phyloP scores from a whole-genome alignment of 768 basidiomycete species.

The Pluteus cervinus region DNA sequence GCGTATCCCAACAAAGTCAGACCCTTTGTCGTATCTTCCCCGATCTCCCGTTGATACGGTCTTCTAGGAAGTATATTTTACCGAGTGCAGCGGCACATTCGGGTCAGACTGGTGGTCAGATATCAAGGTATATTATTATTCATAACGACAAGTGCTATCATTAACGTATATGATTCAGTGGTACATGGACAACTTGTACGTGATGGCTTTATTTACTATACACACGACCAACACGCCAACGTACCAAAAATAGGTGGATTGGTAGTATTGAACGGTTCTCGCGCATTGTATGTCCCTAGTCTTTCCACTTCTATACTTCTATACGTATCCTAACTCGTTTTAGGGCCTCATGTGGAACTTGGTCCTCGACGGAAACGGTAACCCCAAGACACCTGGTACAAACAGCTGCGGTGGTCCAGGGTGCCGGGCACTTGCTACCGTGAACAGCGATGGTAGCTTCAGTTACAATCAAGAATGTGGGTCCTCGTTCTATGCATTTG shows the following conservation, averaged over 20 bases:
- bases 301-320: not conserved
- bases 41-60: not conserved
- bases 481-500: slow-evolving; percentile 14
- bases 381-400: slow-evolving; percentile 62
- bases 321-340: not conserved
- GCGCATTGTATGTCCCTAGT: too few species aligned
- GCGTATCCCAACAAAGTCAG: slow-evolving; percentile 55
- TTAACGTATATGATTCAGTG: slow-evolving; percentile 31
- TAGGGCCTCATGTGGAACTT: slow-evolving; percentile 65
- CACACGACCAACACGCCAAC: too few species aligned
- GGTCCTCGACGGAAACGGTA: slow-evolving; percentile 54
- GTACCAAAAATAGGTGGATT: too few species aligned
- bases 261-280: too few species aligned
- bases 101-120: slow-evolving; percentile 78
- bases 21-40: not conserved
- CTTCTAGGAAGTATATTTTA: slow-evolving; percentile 38
- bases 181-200: slow-evolving; percentile 65
- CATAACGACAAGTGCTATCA: not conserved
- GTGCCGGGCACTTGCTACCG: slow-evolving; percentile 61
- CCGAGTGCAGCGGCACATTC: slow-evolving; percentile 61
- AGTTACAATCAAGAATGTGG: slow-evolving; percentile 69
- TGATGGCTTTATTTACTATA: too few species aligned
- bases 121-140: slow-evolving; percentile 48
- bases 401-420: slow-evolving; percentile 54
- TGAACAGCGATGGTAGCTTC: slow-evolving; percentile 60